Evolutionary conservation across 768 basidiomycete genomes (phyloP).

Genomic region (Gautieria morchelliformis): DNA sequence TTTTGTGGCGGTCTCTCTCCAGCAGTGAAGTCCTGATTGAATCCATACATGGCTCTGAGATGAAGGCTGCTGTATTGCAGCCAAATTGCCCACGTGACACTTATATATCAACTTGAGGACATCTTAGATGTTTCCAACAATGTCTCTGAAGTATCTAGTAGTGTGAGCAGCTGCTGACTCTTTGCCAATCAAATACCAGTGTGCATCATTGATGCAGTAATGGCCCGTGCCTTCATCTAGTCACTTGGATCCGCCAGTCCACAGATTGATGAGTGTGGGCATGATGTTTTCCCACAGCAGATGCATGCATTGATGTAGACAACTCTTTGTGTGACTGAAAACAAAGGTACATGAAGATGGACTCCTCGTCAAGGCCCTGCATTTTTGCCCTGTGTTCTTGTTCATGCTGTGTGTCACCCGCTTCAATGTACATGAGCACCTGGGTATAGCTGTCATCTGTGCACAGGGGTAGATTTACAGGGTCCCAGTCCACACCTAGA

Average conservation of each 20-base stretch:
- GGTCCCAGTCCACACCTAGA: conserved; percentile 11
- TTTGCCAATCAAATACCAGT: no score
- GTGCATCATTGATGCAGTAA: conserved; percentile 16
- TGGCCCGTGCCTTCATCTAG: conserved; percentile 22
- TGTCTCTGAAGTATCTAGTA: conserved; percentile 27
- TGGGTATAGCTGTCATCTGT: conserved; percentile 22
- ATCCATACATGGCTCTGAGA: no score
- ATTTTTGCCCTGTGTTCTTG: conserved; percentile 17
- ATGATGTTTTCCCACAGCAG: conserved; percentile 35
- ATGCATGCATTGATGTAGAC: conserved; percentile 42
- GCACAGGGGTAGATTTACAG: conserved; percentile 25
- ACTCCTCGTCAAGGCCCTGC: conserved; percentile 26
- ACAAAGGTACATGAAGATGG: conserved; percentile 22
- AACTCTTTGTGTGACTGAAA: conserved; percentile 26
- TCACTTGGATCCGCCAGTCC: conserved; percentile 33
- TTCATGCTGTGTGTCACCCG: conserved; percentile 14
- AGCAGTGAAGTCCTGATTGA: no score
- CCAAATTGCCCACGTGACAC: conserved; percentile 28
- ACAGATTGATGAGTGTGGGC: conserved; percentile 29
- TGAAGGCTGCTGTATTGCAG: no score
- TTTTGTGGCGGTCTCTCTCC: no score
- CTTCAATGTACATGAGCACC: conserved; percentile 17
- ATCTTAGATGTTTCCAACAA: no score
- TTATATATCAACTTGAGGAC: no score
- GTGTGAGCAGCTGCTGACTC: no score